Base-by-base conservation (phyloP, 2,329 filamentous ascomycete species). In the Penicillium sp. region DNA sequence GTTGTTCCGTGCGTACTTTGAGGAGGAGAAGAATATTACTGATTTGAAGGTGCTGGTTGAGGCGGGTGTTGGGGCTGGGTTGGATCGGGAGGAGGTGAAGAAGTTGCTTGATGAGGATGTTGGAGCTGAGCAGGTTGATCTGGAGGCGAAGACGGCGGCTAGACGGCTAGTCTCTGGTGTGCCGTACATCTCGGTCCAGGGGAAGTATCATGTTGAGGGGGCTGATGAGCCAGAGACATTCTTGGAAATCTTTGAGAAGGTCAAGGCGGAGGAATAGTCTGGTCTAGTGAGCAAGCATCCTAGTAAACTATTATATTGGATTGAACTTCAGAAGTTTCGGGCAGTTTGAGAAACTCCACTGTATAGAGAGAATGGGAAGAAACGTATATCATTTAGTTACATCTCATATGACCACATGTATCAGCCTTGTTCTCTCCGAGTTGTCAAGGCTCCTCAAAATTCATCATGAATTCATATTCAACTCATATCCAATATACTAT, bases 171-270 rank as follows among this genome's bases (percentile, higher is more conserved):
- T 92, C 38, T 79, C 74, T 50, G 88, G 88, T 0, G 90, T 94
- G 57, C 89, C 90, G 6, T 84, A 89, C 69, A 92, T 90, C 68
- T 84, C 84, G 11, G 82, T 94, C 58, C 87, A 92, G 65, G 86
- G 79, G 1, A 78, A 77, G 61, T 87, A 85, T 70, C 82, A 86
- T 61, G 71, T 93, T 29, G 81, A 85, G 27, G 90, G 89, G 1
- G 89, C 89, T 1, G 86, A 92, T 73, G 88, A 91, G 55, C 80
- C 86, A 2, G 76, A 79, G 43, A 81, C 80, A 1, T 92, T 92
- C 66, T 70, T 89, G 57, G 78, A 84, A 63, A 74, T 87, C 45
- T 88, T 93, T 69, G 77, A 84, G 57, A 77, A 79, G 64, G 79
- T 88, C 51, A 83, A 83, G 74, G 75, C 65, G 52, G 69, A 73